Base-by-base conservation (phyloP, 2,329 filamentous ascomycete species). In the Phaeosphaeria sp. region DNA sequence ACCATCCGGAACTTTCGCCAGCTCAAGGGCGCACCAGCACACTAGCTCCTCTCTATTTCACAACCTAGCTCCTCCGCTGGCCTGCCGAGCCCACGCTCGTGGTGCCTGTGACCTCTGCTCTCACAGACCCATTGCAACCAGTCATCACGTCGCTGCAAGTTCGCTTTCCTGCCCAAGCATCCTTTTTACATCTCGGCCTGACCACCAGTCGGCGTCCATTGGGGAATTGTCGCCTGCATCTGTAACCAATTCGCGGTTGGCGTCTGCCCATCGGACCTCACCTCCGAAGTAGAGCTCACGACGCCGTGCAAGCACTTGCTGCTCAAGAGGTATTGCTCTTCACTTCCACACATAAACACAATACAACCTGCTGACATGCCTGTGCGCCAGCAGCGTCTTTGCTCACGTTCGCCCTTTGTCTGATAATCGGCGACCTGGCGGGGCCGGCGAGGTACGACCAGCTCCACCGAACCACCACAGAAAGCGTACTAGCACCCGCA, bases 331-430 rank as follows among this genome's bases (percentile, higher is more conserved):
- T 51, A 46, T 54, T 49, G 42, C 49, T 27, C 47, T 21, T 20
- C 55, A 11, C 24, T 30, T 11, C 20, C 22, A 18, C n/a, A 20
- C 25, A 49, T 3, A 39, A n/a, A 6, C 3, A 39, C 15, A 6
- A 55, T 44, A 56, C 21, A 47, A 50, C 52, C 56, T 52, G 56
- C 71, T 74, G 67, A 74, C 69, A 56, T 68, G 60, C 47, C 50
- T 61, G 57, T 55, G 52, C 56, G 45, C 39, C 56, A 39, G 44
- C 60, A 71, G 69, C 42, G 55, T 58, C 63, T 53, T 64, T 67
- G 63, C 66, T 57, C 59, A 17, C 25, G 53, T 48, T 48, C 24
- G 42, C 67, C 58, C 69, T 71, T 71, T 73, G 64, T 70, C 30
- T 33, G 27, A 52, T 39, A 49, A 45, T 59, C 62, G 52, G 53